These are phyloP conservation scores for Xylariales sp. DNA, from an alignment of 2,329 filamentous ascomycete species.

Conservation along the genomic window DNA sequence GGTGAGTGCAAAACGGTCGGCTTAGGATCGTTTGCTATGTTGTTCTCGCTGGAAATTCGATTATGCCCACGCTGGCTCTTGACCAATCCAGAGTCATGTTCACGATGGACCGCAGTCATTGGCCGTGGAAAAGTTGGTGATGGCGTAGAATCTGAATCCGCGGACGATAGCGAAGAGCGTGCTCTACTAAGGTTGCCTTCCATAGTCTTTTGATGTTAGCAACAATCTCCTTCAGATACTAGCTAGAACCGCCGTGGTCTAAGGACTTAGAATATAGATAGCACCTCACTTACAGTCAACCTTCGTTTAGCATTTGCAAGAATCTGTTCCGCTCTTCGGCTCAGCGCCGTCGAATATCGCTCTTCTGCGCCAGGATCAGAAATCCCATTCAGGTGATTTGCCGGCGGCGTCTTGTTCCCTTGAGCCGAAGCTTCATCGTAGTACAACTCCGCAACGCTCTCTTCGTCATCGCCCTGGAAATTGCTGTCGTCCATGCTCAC, in stretches of 20 bases:
- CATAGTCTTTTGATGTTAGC: constrained; percentile 64
- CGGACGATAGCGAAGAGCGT: constrained; percentile 54
- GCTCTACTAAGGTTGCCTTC: constrained; percentile 84
- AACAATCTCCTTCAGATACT: background rate
- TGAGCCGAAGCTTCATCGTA: constrained; percentile 36
- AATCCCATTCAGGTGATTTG: constrained; percentile 20
- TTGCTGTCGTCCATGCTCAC: constrained; percentile 60
- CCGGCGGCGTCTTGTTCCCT: constrained; percentile 23
- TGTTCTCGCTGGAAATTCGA: constrained; percentile 59
- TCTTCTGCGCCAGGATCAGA: constrained; percentile 42
- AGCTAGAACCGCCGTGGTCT: too few species aligned
- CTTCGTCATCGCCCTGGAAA: constrained; percentile 64
- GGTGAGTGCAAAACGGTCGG: constrained; percentile 39
- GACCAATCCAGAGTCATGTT: constrained; percentile 20
- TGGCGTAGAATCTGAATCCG: constrained; percentile 45
- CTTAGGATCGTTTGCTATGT: constrained; percentile 40
- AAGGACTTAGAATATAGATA: background rate
- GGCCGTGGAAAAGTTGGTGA: constrained; percentile 44
- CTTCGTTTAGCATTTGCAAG: constrained; percentile 87
- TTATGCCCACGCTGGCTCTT: constrained; percentile 42
- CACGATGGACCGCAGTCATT: constrained; percentile 31
- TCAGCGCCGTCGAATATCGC: constrained; percentile 69
- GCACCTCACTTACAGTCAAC: constrained; percentile 64
- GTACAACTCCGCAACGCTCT: constrained; percentile 57
- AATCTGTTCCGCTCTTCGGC: constrained; percentile 81